A percentile compares a stretch with the other conserved stretches of the same genome.
Evolutionary conservation across 139 green algal species (phyloP).

Genomic region (Coelastrella sp.): DNA sequence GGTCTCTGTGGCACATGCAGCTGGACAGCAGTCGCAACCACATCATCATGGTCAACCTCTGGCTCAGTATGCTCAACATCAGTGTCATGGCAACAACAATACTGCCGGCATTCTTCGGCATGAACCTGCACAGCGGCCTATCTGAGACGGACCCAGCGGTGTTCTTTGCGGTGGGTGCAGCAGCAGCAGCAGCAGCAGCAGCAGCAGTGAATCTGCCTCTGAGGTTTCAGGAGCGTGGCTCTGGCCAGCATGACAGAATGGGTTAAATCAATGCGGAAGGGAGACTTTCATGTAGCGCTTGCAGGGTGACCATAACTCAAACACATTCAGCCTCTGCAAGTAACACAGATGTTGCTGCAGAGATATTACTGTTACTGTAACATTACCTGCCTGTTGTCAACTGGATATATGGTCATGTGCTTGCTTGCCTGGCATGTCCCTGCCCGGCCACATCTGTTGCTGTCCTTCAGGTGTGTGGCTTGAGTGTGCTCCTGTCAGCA

Average conservation of each 20-base stretch:
- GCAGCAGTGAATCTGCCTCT: not conserved
- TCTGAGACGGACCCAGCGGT: slow-evolving; percentile 1
- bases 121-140: slow-evolving; percentile 62
- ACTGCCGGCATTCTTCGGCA: slow-evolving; percentile 64
- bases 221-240: too few species aligned
- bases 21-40: slow-evolving; percentile 68
- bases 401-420: too few species aligned
- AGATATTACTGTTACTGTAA: not conserved
- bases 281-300: not conserved
- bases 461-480: not conserved
- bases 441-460: not conserved
- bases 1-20: slow-evolving; percentile 50
- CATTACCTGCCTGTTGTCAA: not conserved
- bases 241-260: not conserved
- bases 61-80: slow-evolving; percentile 58
- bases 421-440: not conserved
- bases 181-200: not conserved
- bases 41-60: slow-evolving; percentile 72
- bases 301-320: too few species aligned
- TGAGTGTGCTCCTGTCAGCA: slow-evolving; percentile 9
- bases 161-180: slow-evolving; percentile 41
- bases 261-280: not conserved
- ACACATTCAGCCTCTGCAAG: too few species aligned
- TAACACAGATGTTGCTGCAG: too few species aligned
- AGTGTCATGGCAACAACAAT: slow-evolving; percentile 57